These are phyloP conservation scores for Basipetospora chlamydospora DNA, from an alignment of 2,329 filamentous ascomycete genomes.

Conservation along the genomic window DNA sequence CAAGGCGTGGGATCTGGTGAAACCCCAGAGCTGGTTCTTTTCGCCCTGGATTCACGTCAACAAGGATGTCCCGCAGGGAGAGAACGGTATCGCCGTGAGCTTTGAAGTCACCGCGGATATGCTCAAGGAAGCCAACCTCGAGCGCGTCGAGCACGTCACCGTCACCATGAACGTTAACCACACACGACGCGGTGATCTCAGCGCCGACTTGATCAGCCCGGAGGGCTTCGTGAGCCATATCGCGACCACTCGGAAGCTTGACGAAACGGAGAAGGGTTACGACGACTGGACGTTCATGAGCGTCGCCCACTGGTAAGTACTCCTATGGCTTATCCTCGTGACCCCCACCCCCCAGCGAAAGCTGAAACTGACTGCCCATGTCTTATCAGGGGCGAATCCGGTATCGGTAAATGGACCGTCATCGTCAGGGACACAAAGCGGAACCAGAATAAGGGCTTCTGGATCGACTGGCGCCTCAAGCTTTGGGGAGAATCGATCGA, in stretches of 20 bases:
- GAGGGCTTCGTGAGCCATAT: constrained; percentile 70
- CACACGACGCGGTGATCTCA: constrained; percentile 74
- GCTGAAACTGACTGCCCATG: not conserved
- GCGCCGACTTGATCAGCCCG: constrained; percentile 81
- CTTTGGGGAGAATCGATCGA: constrained; percentile 87
- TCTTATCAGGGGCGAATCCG: constrained; percentile 60
- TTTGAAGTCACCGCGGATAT: constrained; percentile 73
- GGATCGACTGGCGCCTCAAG: constrained; percentile 85
- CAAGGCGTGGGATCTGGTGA: constrained; percentile 74
- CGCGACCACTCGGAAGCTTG: constrained; percentile 56
- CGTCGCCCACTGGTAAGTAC: constrained; percentile 75
- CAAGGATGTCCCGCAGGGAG: constrained; percentile 70
- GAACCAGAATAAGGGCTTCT: constrained; percentile 64
- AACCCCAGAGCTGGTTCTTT: constrained; percentile 89
- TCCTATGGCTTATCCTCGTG: not conserved
- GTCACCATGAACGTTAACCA: constrained; percentile 96
- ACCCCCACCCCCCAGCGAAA: too few species aligned
- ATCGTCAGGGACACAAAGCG: constrained; percentile 71
- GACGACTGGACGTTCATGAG: constrained; percentile 98
- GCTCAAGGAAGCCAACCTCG: constrained; percentile 70
- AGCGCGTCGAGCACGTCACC: constrained; percentile 82
- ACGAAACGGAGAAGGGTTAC: constrained; percentile 57
- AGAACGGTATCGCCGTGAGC: constrained; percentile 61
- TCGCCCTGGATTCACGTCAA: constrained; percentile 91
- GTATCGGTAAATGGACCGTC: constrained; percentile 80